phyloP scores from a whole-genome alignment of 164 flowering plant species.

The Magnolia sinica region DNA sequence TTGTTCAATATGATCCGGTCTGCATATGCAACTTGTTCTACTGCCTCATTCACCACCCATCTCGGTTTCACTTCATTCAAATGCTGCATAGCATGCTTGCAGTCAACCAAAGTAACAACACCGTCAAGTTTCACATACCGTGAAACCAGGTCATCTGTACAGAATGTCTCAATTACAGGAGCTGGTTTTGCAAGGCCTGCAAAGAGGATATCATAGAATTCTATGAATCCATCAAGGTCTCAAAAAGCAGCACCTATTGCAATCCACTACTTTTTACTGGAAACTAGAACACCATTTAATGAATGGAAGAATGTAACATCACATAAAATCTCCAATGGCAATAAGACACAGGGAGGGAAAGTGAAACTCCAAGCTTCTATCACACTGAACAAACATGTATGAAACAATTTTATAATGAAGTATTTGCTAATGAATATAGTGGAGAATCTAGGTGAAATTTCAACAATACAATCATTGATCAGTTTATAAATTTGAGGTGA shows the following conservation, averaged over 20 bases:
- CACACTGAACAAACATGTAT: background rate
- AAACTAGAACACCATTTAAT: background rate
- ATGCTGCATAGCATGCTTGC: conserved; percentile 85
- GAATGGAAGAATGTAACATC: background rate
- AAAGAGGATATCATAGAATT: conserved; percentile 6
- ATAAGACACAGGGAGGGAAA: too few species aligned
- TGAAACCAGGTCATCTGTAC: conserved; percentile 76
- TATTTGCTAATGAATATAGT: background rate
- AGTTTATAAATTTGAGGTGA: background rate
- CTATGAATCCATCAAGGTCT: background rate
- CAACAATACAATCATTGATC: too few species aligned
- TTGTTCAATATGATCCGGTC: conserved; percentile 92
- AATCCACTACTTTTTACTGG: background rate
- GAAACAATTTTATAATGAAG: background rate
- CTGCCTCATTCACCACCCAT: conserved; percentile 96
- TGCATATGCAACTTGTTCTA: conserved; percentile 97
- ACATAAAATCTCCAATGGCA: background rate
- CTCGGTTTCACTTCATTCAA: conserved; percentile 92
- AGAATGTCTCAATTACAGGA: conserved; percentile 95
- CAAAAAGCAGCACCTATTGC: background rate
- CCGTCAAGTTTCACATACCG: conserved; percentile 90
- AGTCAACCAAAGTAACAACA: conserved; percentile 93
- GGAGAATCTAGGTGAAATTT: background rate
- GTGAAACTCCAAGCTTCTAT: background rate
- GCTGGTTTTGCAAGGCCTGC: conserved; percentile 98